These are phyloP conservation scores for Hanseniaspora lindneri DNA, from an alignment of 805 yeast species.

Conservation along the genomic window DNA sequence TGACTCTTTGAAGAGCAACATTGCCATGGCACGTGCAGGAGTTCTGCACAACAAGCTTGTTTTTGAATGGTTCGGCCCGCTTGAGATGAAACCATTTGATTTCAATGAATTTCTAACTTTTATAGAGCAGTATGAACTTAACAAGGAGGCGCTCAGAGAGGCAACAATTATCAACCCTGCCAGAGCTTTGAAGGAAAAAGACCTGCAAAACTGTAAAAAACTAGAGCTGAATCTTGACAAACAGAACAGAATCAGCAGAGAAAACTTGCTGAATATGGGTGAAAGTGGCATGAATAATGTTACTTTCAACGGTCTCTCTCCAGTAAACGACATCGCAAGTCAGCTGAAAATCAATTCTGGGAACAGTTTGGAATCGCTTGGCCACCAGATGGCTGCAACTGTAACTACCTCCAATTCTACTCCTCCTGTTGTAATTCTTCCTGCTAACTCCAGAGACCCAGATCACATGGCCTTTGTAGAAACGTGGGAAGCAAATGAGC, in stretches of 20 bases:
- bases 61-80: constrained; percentile 52
- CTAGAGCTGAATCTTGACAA: constrained; percentile 12
- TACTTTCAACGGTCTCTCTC: constrained; percentile 1
- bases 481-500: constrained; percentile 28
- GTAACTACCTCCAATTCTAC: not conserved
- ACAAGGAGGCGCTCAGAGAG: constrained; percentile 20
- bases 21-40: constrained; percentile 34
- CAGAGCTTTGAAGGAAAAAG: not conserved
- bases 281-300: constrained; percentile 13
- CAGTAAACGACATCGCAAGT: constrained; percentile 10
- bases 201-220: constrained; percentile 17
- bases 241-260: constrained; percentile 20
- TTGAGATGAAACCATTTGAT: constrained; percentile 41
- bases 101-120: constrained; percentile 31
- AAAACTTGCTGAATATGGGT: constrained; percentile 17
- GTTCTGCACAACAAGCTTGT: constrained; percentile 35
- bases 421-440: constrained; percentile 8
- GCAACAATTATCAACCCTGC: constrained; percentile 17
- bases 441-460: constrained; percentile 16
- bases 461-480: constrained; percentile 25
- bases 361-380: not conserved
- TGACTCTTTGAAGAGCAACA: constrained; percentile 28
- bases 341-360: constrained; percentile 3
- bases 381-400: not conserved
- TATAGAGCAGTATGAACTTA: constrained; percentile 25